These are phyloP conservation scores for Gonium pectorale DNA, from an alignment of 139 green algal species.

Conservation along the genomic window DNA sequence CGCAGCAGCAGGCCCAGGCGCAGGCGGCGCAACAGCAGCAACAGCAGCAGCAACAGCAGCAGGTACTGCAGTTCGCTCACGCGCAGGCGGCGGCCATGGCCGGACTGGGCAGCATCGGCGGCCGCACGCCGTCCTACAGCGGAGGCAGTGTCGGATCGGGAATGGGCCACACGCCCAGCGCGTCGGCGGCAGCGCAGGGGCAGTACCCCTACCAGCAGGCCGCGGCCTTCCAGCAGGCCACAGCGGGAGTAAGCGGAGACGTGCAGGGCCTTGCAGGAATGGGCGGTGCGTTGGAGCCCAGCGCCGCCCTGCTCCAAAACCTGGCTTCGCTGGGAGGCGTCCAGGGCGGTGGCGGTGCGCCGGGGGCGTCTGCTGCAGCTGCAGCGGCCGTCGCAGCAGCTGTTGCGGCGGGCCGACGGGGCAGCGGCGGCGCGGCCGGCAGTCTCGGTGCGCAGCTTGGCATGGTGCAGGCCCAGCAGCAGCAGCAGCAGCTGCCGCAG, in stretches of 20 bases:
- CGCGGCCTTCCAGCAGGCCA: too few relatives aligned
- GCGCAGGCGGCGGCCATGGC: constrained; percentile 4
- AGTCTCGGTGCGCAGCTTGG: neutral
- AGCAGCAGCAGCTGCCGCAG: neutral
- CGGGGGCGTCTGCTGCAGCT: neutral
- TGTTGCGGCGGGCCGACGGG: neutral
- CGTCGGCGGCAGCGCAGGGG: too few relatives aligned
- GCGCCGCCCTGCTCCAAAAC: constrained; percentile 1
- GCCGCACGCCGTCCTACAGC: neutral
- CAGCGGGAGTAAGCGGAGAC: too few relatives aligned
- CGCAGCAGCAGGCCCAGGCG: neutral
- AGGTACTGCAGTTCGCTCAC: neutral
- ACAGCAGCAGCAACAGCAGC: neutral
- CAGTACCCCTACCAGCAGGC: too few relatives aligned
- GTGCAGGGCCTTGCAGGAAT: too few relatives aligned
- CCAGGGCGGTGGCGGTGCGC: neutral
- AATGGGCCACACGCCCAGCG: too few relatives aligned
- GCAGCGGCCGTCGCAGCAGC: neutral
- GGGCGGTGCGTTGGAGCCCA: neutral
- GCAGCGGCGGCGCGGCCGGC: neutral
- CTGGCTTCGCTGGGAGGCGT: neutral
- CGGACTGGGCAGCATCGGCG: neutral
- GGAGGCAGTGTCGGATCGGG: too few relatives aligned
- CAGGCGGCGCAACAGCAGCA: constrained; percentile 11
- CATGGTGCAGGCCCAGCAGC: neutral